Base-by-base conservation (phyloP, 768 basidiomycete species). In the Leccinum variicolor region DNA sequence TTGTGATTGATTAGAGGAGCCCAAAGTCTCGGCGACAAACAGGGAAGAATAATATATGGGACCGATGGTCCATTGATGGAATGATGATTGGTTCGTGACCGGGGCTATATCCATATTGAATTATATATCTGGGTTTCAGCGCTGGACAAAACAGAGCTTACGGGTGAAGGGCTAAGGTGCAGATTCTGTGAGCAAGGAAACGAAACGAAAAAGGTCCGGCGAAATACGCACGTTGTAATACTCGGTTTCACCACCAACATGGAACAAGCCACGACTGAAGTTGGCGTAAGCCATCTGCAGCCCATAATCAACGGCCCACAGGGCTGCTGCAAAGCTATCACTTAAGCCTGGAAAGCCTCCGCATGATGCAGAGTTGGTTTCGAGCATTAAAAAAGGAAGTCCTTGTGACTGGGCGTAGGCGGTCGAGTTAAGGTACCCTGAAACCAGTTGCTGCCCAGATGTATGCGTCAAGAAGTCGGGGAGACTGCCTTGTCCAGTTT, bases 21-120 rank as follows among this genome's bases (percentile, higher is more conserved):
- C 90, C 31, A 92, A 76, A 4, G 80, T 77, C 69, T 93, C 91
- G 1, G 90, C 81, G 41, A 88, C 75, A 60, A 86, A 78, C 25
- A 94, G 72, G 1, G 85, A 79, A 1, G 90, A 79, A 71, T 92
- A 93, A 74, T 88, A 91, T 47, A 87, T 73, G 0, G 87, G 80
- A 3, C 88, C 88, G 39, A 88, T 77, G 1, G 87, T 87, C 89
- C 90, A 92, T 70, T 87, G 75, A 58, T 80, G 80, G 70, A 77
- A 83, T 0, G 74, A 61, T 0, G 83, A 79, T 61, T 84, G 76
- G 61, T 85, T 87, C n/a, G 72, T 75, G 7, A 80, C 80, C 3
- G 81, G 81, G 0, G 82, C 80, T 61, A 66, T 72, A 63, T 73
- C 43, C 13, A 45, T 14, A n/a, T 34, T 34, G 7, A 41, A 43